Evolutionary conservation across 169 alveolate species (phyloP).

Genomic region (Pseudocohnilembus persalinus): DNA sequence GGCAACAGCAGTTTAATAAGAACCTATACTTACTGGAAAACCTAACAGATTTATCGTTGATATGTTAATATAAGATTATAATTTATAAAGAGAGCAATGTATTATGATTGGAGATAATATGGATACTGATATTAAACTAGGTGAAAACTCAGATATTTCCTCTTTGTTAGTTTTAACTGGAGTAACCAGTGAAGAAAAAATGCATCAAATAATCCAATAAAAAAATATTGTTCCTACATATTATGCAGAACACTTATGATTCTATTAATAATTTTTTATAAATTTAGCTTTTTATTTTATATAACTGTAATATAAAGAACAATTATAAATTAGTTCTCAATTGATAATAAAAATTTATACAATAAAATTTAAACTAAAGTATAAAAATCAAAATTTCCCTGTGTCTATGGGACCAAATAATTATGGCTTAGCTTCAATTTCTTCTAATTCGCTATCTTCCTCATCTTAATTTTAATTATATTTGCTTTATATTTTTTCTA

Average conservation of each 20-base stretch:
- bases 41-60: slow-evolving; percentile 36
- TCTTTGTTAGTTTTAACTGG: slow-evolving; percentile 47
- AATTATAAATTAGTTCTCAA: background rate
- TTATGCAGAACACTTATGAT: slow-evolving; percentile 20
- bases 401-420: slow-evolving; percentile 41
- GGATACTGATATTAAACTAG: slow-evolving; percentile 49
- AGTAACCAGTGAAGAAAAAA: slow-evolving; percentile 14
- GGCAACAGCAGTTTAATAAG: slow-evolving; percentile 4
- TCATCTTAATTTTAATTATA: slow-evolving; percentile 13
- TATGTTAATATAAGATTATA: slow-evolving; percentile 4
- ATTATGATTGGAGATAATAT: slow-evolving; percentile 47
- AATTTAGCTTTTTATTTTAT: no score
- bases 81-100: slow-evolving; percentile 18
- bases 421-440: slow-evolving; percentile 38
- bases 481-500: slow-evolving; percentile 6
- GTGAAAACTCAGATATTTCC: slow-evolving; percentile 30
- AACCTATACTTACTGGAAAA: slow-evolving; percentile 36
- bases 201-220: background rate
- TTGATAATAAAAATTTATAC: no score
- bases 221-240: slow-evolving; percentile 14
- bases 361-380: no score
- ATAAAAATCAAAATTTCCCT: slow-evolving; percentile 20
- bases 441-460: slow-evolving; percentile 31
- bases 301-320: no score
- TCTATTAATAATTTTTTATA: no score